Base-by-base conservation (phyloP, 495 filamentous ascomycete species). In the Aspergillus egyptiacus region DNA sequence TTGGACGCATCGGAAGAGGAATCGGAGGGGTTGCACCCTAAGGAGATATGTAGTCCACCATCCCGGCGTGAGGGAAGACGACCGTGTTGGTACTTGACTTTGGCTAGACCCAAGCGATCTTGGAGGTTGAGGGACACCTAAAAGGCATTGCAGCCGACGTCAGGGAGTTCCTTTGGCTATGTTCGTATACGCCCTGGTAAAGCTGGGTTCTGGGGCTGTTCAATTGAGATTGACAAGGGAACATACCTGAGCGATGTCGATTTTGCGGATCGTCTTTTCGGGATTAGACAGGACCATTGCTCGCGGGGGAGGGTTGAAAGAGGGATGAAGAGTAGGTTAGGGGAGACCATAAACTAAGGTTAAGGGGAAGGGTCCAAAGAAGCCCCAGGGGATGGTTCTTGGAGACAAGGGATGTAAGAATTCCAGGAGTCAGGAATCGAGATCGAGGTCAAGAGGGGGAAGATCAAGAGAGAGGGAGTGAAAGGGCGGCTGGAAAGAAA, bases 1-100 rank as follows among this genome's bases (percentile, higher is more conserved):
- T 62, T 65, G 33, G 71, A 67, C 34, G 73, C 62, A 10, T 81
- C 85, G 36, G 89, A 91, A 1, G 89, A 91, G 3, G 86, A 86
- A 66, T 91, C 87, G 58, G 88, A 95, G 28, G 68, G 69, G 41
- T 65, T 69, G 50, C 73, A 61, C 18, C 62, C 68, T 6, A 61
- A 23, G 24, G 48, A 55, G 30, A 40, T 39, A 19, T 47, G 46
- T 27, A 55, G 80, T 53, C 83, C 76, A 56, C 95, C 87, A 49
- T 90, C 56, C 75, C 82, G 51, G 81, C 80, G 65, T 87, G 76
- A 65, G 38, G 66, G 65, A 22, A 73, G 58, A 45, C 66, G 68
- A 53, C 91, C 91, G 67, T 96, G 83, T 66, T 91, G 87, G 44
- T 91, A 87, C 71, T 96, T 99, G 79, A 95, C 89, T 71, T 87